A percentile compares a stretch with the other conserved stretches of the same genome.
These are phyloP conservation scores for Nakataea oryzae DNA, from an alignment of 2,329 filamentous ascomycete genomes.

Conservation along the genomic window DNA sequence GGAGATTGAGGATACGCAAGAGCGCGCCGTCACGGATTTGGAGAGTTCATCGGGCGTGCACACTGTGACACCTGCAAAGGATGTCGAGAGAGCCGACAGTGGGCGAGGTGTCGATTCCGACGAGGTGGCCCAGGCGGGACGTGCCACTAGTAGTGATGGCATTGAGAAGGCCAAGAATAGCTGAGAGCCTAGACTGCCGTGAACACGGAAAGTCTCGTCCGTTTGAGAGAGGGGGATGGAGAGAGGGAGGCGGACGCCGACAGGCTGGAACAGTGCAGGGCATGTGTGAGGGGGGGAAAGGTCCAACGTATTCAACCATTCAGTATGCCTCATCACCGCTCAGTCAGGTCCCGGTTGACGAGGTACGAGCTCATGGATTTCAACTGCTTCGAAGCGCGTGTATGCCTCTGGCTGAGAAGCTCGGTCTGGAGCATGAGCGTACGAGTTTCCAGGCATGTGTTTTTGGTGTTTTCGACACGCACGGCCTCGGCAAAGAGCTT, in stretches of 20 bases:
- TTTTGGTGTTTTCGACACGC: background rate
- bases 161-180: background rate
- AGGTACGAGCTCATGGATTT: background rate
- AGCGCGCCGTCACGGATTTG: constrained; percentile 12
- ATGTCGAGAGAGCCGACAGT: background rate
- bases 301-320: background rate
- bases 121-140: background rate
- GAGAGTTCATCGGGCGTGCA: background rate
- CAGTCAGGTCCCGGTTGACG: background rate
- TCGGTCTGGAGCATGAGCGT: background rate
- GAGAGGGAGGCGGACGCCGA: background rate
- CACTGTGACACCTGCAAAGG: background rate
- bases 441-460: background rate
- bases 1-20: constrained; percentile 62
- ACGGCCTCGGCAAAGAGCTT: background rate
- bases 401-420: background rate
- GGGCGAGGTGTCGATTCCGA: background rate
- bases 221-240: background rate
- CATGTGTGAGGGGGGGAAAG: too few relatives aligned
- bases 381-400: background rate
- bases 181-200: background rate
- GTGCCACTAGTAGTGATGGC: background rate
- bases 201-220: background rate
- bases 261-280: background rate
- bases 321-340: background rate